Percentiles rank a stretch among this genome's conserved stretches.
phyloP scores from a whole-genome alignment of 2,329 filamentous ascomycete species.

The Pyrenochaeta sp. region DNA sequence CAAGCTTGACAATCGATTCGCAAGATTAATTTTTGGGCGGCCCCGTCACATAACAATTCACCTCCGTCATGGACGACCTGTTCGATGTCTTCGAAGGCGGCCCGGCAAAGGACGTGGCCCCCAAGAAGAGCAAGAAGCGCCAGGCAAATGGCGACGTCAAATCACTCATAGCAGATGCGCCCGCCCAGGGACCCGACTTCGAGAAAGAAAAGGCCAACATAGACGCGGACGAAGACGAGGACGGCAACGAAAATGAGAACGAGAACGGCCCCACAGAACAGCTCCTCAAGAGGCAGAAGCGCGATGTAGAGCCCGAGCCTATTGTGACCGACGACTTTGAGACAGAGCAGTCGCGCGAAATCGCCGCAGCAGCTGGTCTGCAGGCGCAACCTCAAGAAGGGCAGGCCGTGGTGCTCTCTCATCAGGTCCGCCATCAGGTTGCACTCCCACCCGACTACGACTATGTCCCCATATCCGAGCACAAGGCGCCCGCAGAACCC shows the following conservation, averaged over 20 bases:
- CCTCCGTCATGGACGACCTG: conserved; percentile 50
- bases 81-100: conserved; percentile 56
- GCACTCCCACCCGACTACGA: conserved; percentile 93
- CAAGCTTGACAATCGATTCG: not conserved
- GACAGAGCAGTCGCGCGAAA: conserved; percentile 90
- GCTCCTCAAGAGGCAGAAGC: conserved; percentile 69
- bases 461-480: conserved; percentile 92
- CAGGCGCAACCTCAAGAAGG: conserved; percentile 68
- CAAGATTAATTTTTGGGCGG: not conserved
- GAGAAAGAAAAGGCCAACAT: conserved; percentile 47
- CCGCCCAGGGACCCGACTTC: conserved; percentile 40
- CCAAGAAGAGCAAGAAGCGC: conserved; percentile 78
- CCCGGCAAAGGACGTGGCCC: conserved; percentile 32
- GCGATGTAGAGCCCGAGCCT: conserved; percentile 73
- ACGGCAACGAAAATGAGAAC: conserved; percentile 36
- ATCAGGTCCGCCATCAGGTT: conserved; percentile 99
- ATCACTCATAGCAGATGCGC: conserved; percentile 52
- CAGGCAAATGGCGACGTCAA: conserved; percentile 84
- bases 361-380: conserved; percentile 78
- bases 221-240: conserved; percentile 48
- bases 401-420: conserved; percentile 81
- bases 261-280: conserved; percentile 46
- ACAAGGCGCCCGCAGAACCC: conserved; percentile 87
- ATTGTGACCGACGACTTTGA: conserved; percentile 94
- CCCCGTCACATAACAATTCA: not conserved